Conservation (phyloP, 257 asterid genomes). For the Rubia yunnanensis region DNA sequence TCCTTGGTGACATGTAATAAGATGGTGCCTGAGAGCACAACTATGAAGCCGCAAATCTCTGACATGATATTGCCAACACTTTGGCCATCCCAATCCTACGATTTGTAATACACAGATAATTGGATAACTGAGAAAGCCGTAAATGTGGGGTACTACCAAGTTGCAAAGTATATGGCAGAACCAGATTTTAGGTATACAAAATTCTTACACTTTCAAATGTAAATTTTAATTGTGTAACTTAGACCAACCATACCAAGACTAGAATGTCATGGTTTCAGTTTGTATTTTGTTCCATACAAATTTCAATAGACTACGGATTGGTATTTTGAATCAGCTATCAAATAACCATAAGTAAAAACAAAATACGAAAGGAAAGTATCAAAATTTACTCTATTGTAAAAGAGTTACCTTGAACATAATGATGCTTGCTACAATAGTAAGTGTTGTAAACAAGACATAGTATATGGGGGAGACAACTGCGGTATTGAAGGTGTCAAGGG, state of each 20-base stretch:
- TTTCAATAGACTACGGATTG: neutral
- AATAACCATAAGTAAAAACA: neutral
- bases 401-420: constrained; percentile 74
- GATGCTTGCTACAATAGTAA: constrained; percentile 75
- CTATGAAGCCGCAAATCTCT: constrained; percentile 63
- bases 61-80: constrained; percentile 56
- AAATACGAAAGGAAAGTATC: neutral
- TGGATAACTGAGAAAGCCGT: neutral
- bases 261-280: neutral
- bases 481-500: constrained; percentile 94
- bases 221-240: too few relatives aligned
- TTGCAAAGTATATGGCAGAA: neutral
- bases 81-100: constrained; percentile 84
- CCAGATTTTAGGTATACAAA: neutral
- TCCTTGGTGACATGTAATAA: constrained; percentile 68
- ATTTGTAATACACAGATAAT: neutral
- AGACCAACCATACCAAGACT: neutral
- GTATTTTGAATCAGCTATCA: neutral
- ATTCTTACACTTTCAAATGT: neutral
- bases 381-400: neutral
- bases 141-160: neutral
- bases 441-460: constrained; percentile 77
- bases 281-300: neutral
- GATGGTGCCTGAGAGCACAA: constrained; percentile 72
- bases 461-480: constrained; percentile 90